Evolutionary conservation across 139 green algal genomes (phyloP).

Genomic region (Haematococcus lacustris): DNA sequence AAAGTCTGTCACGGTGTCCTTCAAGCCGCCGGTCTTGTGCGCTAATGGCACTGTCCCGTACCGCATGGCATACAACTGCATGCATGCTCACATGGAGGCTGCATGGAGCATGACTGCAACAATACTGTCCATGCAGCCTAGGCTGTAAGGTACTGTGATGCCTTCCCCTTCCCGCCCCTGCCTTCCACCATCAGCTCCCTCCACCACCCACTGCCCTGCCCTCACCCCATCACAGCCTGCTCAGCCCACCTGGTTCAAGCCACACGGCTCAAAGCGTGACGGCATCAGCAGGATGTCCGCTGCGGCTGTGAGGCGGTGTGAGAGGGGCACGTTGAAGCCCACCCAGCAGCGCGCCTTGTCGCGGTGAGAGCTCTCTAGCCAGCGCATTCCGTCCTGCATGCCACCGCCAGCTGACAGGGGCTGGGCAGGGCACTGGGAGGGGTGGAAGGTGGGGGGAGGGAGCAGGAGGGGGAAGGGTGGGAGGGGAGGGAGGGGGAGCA

Average conservation of each 20-base stretch:
- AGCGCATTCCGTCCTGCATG: conserved; percentile 45
- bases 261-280: conserved; percentile 75
- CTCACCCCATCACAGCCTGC: not conserved
- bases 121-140: not conserved
- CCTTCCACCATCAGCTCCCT: not conserved
- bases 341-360: conserved; percentile 74
- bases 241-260: conserved; percentile 63
- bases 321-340: conserved; percentile 82
- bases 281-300: conserved; percentile 83
- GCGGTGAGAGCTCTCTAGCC: conserved; percentile 55
- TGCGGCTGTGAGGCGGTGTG: conserved; percentile 57
- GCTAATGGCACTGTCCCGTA: conserved; percentile 68
- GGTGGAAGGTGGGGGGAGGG: too few relatives aligned
- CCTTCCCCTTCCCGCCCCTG: not conserved
- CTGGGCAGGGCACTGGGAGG: too few relatives aligned
- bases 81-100: not conserved
- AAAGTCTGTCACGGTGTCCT: conserved; percentile 60
- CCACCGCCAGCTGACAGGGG: too few relatives aligned
- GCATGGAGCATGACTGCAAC: not conserved
- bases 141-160: not conserved
- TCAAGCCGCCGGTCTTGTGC: conserved; percentile 59
- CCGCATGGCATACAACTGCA: conserved; percentile 10
- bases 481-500: too few relatives aligned
- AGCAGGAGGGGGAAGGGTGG: too few relatives aligned
- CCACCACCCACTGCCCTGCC: not conserved